These are phyloP conservation scores for Calendula officinalis DNA, from an alignment of 129 eudicot species.

Conservation along the genomic window DNA sequence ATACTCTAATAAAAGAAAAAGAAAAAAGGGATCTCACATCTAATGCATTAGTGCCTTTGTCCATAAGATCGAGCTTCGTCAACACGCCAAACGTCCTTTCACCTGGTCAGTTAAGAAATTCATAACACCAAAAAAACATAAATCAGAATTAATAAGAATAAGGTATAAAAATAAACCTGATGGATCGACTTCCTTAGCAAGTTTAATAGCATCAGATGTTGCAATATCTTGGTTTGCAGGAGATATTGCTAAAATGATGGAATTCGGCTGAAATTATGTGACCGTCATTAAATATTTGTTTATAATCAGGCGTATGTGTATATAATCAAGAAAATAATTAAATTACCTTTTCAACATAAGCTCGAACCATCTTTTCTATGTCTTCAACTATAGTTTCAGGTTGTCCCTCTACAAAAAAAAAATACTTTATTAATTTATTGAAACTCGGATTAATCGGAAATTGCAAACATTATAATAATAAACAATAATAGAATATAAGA, in stretches of 20 bases:
- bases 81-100: slow-evolving; percentile 85
- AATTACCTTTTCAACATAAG: slow-evolving; percentile 88
- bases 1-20: background rate
- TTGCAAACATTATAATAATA: background rate
- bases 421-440: slow-evolving; percentile 1
- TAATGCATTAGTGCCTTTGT: slow-evolving; percentile 87
- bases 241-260: slow-evolving; percentile 80
- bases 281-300: background rate
- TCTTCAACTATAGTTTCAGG: slow-evolving; percentile 89
- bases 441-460: slow-evolving; percentile 11
- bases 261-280: slow-evolving; percentile 56
- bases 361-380: slow-evolving; percentile 91
- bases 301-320: background rate
- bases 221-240: slow-evolving; percentile 97
- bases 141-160: slow-evolving; percentile 10
- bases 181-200: slow-evolving; percentile 89
- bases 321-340: background rate
- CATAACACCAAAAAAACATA: background rate
- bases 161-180: slow-evolving; percentile 44
- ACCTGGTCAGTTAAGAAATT: slow-evolving; percentile 40
- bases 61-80: slow-evolving; percentile 91
- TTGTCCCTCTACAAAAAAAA: slow-evolving; percentile 76
- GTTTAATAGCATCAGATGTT: slow-evolving; percentile 87
- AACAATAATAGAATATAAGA: background rate
- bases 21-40: slow-evolving; percentile 45